Evolutionary conservation across 1,139 yeast species (phyloP).

Genomic region (Candida labiduridarum): DNA sequence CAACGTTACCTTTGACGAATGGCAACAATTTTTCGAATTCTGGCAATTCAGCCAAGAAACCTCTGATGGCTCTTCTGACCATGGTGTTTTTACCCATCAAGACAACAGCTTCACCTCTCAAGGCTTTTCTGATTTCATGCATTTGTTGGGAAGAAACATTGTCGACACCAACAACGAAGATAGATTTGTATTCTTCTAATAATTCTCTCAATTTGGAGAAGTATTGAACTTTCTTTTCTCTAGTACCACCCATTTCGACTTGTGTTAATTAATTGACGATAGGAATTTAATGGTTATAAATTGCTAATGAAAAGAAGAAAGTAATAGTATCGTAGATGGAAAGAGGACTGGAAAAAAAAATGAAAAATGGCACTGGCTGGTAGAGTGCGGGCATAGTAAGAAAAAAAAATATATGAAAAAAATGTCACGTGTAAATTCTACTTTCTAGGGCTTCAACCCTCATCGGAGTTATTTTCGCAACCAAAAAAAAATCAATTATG

Average conservation of each 20-base stretch:
- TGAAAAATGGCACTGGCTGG: background rate
- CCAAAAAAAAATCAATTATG: constrained; percentile 2
- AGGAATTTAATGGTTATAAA: constrained; percentile 86
- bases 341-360: constrained; percentile 1
- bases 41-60: constrained; percentile 90
- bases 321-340: background rate
- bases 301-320: constrained; percentile 8
- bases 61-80: constrained; percentile 99
- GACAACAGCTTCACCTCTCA: constrained; percentile 93
- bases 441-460: constrained; percentile 6
- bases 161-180: constrained; percentile 99
- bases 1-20: constrained; percentile 95
- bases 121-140: constrained; percentile 98
- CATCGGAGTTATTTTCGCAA: background rate
- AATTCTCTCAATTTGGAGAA: constrained; percentile 93
- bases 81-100: constrained; percentile 99
- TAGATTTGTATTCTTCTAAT: constrained; percentile 95
- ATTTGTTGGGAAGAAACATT: constrained; percentile 99
- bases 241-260: constrained; percentile 99
- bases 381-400: background rate
- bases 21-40: constrained; percentile 96
- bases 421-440: constrained; percentile 2
- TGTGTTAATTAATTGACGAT: constrained; percentile 57
- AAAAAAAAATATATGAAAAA: background rate
- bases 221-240: constrained; percentile 96